Conservation (phyloP, 306 rosid species). For the Prinsepia uniflora region DNA sequence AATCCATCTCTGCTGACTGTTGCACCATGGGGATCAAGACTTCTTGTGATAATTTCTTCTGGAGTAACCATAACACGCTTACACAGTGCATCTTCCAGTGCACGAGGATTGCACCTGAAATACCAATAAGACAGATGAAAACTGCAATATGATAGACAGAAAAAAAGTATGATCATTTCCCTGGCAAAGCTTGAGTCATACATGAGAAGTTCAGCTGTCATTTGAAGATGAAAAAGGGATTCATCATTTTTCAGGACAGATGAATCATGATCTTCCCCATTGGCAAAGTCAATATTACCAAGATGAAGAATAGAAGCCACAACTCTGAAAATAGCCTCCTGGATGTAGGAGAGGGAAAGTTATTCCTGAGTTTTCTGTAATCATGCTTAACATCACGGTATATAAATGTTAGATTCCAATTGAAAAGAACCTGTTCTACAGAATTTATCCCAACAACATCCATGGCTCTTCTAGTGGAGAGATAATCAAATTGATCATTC, state of each 20-base stretch:
- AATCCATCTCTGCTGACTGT: slow-evolving; percentile 83
- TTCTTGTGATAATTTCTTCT: slow-evolving; percentile 74
- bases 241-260: slow-evolving; percentile 66
- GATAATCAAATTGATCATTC: slow-evolving; percentile 72
- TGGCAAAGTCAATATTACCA: slow-evolving; percentile 67
- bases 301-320: slow-evolving; percentile 95
- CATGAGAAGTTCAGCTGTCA: slow-evolving; percentile 90
- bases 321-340: slow-evolving; percentile 91
- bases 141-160: slow-evolving; percentile 3
- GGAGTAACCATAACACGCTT: slow-evolving; percentile 87
- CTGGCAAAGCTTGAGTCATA: slow-evolving; percentile 36
- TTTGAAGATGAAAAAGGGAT: slow-evolving; percentile 72
- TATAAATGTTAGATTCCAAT: slow-evolving; percentile 20
- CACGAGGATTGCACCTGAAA: slow-evolving; percentile 64
- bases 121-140: slow-evolving; percentile 22
- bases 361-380: slow-evolving; percentile 20
- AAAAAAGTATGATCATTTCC: slow-evolving; percentile 22
- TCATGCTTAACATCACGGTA: slow-evolving; percentile 15
- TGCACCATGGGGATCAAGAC: slow-evolving; percentile 78
- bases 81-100: slow-evolving; percentile 73
- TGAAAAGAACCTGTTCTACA: slow-evolving; percentile 60
- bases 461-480: slow-evolving; percentile 87
- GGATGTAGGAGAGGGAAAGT: slow-evolving; percentile 19
- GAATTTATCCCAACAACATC: slow-evolving; percentile 77
- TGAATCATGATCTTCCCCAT: slow-evolving; percentile 67